Evolutionary conservation across 2,329 filamentous ascomycete species (phyloP).

Genomic region (Helminthosporium solani): DNA sequence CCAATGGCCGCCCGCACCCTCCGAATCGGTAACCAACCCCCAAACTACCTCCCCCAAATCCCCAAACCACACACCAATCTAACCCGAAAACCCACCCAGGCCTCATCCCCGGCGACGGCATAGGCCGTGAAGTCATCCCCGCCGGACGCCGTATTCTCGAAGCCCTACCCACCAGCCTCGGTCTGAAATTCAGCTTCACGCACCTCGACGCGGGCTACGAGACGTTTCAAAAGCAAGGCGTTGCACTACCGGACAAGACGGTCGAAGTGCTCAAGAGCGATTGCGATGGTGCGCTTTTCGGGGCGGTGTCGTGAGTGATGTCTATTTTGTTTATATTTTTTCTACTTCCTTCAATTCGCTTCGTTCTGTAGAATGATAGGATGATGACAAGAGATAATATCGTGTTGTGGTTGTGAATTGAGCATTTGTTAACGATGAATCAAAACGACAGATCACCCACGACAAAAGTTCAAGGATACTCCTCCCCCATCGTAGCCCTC

Average conservation of each 20-base stretch:
- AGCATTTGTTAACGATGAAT: too few relatives aligned
- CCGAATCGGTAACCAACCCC: conserved; percentile 6
- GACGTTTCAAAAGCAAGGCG: conserved; percentile 86
- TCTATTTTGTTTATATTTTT: too few relatives aligned
- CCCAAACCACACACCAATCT: background rate
- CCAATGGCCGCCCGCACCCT: conserved; percentile 33
- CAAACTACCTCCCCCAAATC: background rate
- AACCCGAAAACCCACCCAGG: conserved; percentile 59
- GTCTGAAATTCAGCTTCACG: conserved; percentile 90
- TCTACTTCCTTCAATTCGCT: too few relatives aligned
- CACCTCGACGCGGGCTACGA: conserved; percentile 92
- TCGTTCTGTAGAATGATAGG: too few relatives aligned
- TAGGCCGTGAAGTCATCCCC: conserved; percentile 97
- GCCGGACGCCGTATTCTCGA: conserved; percentile 88
- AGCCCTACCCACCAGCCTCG: conserved; percentile 85
- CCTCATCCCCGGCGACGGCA: conserved; percentile 96
- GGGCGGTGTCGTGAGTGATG: conserved; percentile 71
- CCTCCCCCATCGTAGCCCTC: conserved; percentile 91
- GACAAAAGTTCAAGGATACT: conserved; percentile 89
- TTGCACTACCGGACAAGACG: conserved; percentile 84
- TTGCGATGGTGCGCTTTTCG: conserved; percentile 95
- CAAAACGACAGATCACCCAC: conserved; percentile 88
- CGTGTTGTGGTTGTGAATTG: too few relatives aligned
- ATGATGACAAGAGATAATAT: too few relatives aligned
- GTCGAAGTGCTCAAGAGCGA: conserved; percentile 85